Evolutionary conservation across 257 asterid genomes (phyloP).

Genomic region (Solanum paucissectum): DNA sequence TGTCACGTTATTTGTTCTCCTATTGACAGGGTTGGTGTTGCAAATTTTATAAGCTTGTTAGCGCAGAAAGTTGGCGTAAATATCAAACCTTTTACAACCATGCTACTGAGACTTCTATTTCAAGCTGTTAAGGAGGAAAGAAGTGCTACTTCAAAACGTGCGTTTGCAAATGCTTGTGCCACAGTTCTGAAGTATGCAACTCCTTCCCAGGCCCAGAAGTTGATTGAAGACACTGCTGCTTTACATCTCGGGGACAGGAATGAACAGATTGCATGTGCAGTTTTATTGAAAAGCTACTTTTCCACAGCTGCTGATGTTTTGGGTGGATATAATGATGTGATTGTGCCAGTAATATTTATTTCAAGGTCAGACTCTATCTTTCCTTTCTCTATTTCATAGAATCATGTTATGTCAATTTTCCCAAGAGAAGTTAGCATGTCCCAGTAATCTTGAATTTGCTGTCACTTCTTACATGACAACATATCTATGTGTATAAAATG

Average conservation of each 20-base stretch:
- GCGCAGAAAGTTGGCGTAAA: conserved; percentile 77
- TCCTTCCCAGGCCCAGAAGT: conserved; percentile 77
- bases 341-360: conserved; percentile 80
- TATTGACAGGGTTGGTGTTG: conserved; percentile 81
- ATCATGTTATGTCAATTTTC: background rate
- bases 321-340: conserved; percentile 64
- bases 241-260: conserved; percentile 81
- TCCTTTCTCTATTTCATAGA: background rate
- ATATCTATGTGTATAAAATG: background rate
- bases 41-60: conserved; percentile 63
- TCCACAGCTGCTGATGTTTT: conserved; percentile 77
- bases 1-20: conserved; percentile 5
- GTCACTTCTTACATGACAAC: background rate
- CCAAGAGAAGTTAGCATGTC: background rate
- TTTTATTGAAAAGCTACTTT: conserved; percentile 74
- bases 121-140: conserved; percentile 85
- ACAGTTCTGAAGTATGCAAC: conserved; percentile 67
- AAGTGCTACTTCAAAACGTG: conserved; percentile 77
- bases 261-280: conserved; percentile 85
- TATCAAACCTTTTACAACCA: conserved; percentile 72
- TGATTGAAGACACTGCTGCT: conserved; percentile 75
- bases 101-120: conserved; percentile 75
- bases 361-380: conserved; percentile 54
- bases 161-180: conserved; percentile 94
- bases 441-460: background rate